phyloP scores from a whole-genome alignment of 495 filamentous ascomycete genomes.

The Gamarada debralockiae region DNA sequence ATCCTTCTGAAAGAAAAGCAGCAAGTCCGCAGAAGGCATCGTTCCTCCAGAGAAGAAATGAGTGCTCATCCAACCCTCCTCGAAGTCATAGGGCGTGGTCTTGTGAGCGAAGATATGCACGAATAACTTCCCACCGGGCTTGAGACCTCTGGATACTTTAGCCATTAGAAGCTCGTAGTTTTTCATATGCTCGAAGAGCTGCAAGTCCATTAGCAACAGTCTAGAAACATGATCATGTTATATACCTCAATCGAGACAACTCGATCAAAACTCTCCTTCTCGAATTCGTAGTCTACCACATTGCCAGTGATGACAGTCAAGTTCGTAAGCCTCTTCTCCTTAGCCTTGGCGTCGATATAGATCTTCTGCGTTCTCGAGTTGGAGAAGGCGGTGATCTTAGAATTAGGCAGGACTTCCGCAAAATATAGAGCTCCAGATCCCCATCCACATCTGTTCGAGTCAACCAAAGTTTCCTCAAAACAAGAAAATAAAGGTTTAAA shows the following conservation, averaged over 20 bases:
- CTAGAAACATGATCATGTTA: neutral
- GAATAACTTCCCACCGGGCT: constrained; percentile 57
- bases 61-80: constrained; percentile 67
- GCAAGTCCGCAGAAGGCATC: constrained; percentile 62
- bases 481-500: neutral
- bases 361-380: constrained; percentile 61
- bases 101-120: constrained; percentile 61
- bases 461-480: constrained; percentile 13
- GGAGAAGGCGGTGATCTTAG: constrained; percentile 58
- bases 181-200: constrained; percentile 72
- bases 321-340: constrained; percentile 48
- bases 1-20: constrained; percentile 62
- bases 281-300: constrained; percentile 57
- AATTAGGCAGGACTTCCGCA: constrained; percentile 53
- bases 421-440: constrained; percentile 59
- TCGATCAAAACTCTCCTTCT: constrained; percentile 48
- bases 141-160: constrained; percentile 51
- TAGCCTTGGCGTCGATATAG: constrained; percentile 55
- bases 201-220: neutral
- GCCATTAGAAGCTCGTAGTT: constrained; percentile 63
- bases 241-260: constrained; percentile 56
- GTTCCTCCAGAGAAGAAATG: constrained; percentile 68
- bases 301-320: constrained; percentile 58
- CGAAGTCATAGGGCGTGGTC: constrained; percentile 60
- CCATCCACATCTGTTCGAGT: constrained; percentile 56